Base-by-base conservation (phyloP, 495 filamentous ascomycete genomes). In the Neurospora sp. region DNA sequence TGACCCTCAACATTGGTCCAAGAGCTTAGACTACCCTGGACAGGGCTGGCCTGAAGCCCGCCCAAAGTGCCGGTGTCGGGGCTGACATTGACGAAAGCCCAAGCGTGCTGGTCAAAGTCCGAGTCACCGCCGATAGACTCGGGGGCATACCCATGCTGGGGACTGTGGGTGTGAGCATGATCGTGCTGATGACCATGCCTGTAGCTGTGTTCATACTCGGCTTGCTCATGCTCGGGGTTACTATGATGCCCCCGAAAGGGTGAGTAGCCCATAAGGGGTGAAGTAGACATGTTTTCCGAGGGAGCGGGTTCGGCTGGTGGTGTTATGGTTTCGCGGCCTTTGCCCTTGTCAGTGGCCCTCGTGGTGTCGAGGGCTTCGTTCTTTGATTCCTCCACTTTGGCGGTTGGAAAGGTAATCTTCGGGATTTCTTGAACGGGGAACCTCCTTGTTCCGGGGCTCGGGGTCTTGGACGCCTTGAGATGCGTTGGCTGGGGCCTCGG, bases 121-220 rank as follows among this genome's bases (percentile, higher is more conserved):
- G 53, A 61, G 27, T 61, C 53, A 35, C 53, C 27, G 14, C 27
- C 53, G 22, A 31, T 61, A 16, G 53, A 61, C 22, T 31, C 53
- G 53, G 53, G 53, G 6, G 22, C 53, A 61, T 61, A 61, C 6
- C 53, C 22, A 61, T 61, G 40, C 76, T 70, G 73, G 75, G 79
- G 39, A 81, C 74, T 69, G 80, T 84, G 38, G 78, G 81, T 75
- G 81, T 82, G 16, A 77, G 72, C 41, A 76, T 82, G 20, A 76
- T 76, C 2, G 3, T 59, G 48, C 22, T 31, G 48, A 61, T 61
- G 53, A 17, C 22, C 53, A 31, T 61, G 10, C 4, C 14, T 12
- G 5, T 61, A 8, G 53, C 8, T 61, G 53, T 61, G 53, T 9
- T 61, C 53, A 6, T 5, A 35, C 7, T 31, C 22, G 5, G 53